phyloP scores from a whole-genome alignment of 2,329 filamentous ascomycete species.

The Periconia sp. region DNA sequence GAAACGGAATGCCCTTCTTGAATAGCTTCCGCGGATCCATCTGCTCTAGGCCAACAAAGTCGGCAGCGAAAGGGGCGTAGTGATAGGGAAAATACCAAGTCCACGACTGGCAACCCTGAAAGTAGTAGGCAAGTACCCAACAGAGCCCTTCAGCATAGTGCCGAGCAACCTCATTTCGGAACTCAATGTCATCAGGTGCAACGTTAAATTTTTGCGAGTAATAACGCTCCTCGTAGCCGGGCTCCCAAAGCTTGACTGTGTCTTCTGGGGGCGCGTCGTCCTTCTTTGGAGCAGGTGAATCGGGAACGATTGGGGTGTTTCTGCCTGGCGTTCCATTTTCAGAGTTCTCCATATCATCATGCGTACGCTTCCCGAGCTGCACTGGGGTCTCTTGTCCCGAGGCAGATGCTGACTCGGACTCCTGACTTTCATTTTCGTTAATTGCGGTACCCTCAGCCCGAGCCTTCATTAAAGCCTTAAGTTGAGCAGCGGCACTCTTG shows the following conservation, averaged over 20 bases:
- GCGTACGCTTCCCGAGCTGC: conserved; percentile 77
- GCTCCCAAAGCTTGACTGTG: conserved; percentile 89
- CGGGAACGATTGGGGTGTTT: conserved; percentile 59
- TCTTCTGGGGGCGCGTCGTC: conserved; percentile 73
- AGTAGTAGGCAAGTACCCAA: conserved; percentile 97
- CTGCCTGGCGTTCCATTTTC: conserved; percentile 65
- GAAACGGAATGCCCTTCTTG: conserved; percentile 82
- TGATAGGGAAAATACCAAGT: conserved; percentile 99
- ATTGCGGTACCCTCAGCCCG: conserved; percentile 38
- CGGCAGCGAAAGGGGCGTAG: conserved; percentile 95
- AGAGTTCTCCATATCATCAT: conserved; percentile 69
- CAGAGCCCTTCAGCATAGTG: conserved; percentile 94
- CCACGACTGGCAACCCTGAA: conserved; percentile 98
- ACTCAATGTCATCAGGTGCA: conserved; percentile 78
- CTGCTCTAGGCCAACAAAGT: conserved; percentile 83
- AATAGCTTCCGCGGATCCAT: conserved; percentile 74
- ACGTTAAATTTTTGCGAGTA: conserved; percentile 96
- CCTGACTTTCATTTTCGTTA: conserved; percentile 31
- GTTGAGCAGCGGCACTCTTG: conserved; percentile 88
- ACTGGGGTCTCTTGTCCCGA: conserved; percentile 52
- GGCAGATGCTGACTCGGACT: conserved; percentile 26
- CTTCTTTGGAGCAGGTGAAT: conserved; percentile 51
- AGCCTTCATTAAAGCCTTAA: conserved; percentile 74
- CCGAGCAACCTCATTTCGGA: conserved; percentile 85
- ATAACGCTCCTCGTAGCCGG: conserved; percentile 92